Percentiles rank a stretch among this genome's conserved stretches.
Conservation (phyloP, 2,329 filamentous ascomycete genomes). For the Colletotrichum incanum region DNA sequence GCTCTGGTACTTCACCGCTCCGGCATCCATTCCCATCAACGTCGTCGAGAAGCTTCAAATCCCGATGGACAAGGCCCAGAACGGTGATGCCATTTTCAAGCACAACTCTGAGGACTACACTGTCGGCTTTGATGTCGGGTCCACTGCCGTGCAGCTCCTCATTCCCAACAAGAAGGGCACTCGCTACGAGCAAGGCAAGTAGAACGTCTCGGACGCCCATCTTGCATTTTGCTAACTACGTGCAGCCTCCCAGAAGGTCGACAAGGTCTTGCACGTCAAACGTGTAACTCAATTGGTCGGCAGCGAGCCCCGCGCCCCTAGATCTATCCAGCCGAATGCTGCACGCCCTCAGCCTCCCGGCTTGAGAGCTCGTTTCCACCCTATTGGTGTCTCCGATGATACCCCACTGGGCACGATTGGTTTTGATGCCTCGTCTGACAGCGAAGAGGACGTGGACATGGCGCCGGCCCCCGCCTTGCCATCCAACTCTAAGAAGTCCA, state of each 20-base stretch:
- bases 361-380: slow-evolving; percentile 77
- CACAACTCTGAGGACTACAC: slow-evolving; percentile 77
- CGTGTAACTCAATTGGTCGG: slow-evolving; percentile 72
- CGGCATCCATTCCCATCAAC: slow-evolving; percentile 78
- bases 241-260: slow-evolving; percentile 60
- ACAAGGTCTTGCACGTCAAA: slow-evolving; percentile 76
- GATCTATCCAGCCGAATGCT: slow-evolving; percentile 62
- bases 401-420: slow-evolving; percentile 57
- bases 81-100: slow-evolving; percentile 70
- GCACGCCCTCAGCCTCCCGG: slow-evolving; percentile 78
- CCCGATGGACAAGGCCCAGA: slow-evolving; percentile 67
- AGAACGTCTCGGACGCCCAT: not conserved
- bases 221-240: slow-evolving; percentile 1
- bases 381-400: slow-evolving; percentile 69
- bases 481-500: slow-evolving; percentile 52
- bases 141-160: slow-evolving; percentile 71
- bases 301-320: slow-evolving; percentile 50
- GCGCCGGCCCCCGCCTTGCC: slow-evolving; percentile 53
- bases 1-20: slow-evolving; percentile 86
- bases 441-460: slow-evolving; percentile 64
- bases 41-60: slow-evolving; percentile 77
- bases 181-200: slow-evolving; percentile 70
- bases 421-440: slow-evolving; percentile 57
- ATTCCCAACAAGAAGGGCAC: slow-evolving; percentile 71
- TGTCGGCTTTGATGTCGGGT: slow-evolving; percentile 68